A percentile compares a stretch with the other conserved stretches of the same genome.
Conservation (phyloP, 768 basidiomycete genomes). For the Rhizopogon vesiculosus region DNA sequence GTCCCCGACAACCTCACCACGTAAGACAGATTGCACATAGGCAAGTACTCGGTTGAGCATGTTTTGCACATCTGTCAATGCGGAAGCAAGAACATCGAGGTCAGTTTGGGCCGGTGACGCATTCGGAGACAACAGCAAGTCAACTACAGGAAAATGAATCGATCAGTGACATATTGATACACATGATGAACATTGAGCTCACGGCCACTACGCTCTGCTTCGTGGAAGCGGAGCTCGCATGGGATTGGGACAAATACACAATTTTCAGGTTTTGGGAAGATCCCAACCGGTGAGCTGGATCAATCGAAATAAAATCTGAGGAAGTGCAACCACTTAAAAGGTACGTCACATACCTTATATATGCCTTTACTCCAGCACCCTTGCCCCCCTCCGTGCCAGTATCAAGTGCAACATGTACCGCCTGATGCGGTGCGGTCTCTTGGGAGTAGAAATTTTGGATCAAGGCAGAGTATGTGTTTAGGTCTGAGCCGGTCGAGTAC, state of each 20-base stretch:
- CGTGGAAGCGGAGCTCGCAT: conserved; percentile 78
- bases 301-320: conserved; percentile 5
- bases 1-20: conserved; percentile 77
- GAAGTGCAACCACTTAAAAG: conserved; percentile 5
- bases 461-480: conserved; percentile 93
- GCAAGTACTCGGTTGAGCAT: conserved; percentile 84
- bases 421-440: conserved; percentile 84
- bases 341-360: conserved; percentile 58
- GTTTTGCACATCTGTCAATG: conserved; percentile 61
- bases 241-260: conserved; percentile 92
- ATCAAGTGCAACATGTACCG: conserved; percentile 88
- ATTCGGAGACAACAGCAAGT: conserved; percentile 7
- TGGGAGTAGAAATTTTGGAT: conserved; percentile 97
- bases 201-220: conserved; percentile 84
- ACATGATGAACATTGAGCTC: conserved; percentile 27
- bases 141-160: neutral
- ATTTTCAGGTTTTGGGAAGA: conserved; percentile 89
- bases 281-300: conserved; percentile 78
- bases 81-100: conserved; percentile 71
- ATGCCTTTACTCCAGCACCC: conserved; percentile 79
- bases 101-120: conserved; percentile 58
- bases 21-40: conserved; percentile 78
- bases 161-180: neutral
- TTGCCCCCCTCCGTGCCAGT: conserved; percentile 66
- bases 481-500: conserved; percentile 74